phyloP scores from a whole-genome alignment of 768 basidiomycete species.

The Termitomyces eurrhizus region DNA sequence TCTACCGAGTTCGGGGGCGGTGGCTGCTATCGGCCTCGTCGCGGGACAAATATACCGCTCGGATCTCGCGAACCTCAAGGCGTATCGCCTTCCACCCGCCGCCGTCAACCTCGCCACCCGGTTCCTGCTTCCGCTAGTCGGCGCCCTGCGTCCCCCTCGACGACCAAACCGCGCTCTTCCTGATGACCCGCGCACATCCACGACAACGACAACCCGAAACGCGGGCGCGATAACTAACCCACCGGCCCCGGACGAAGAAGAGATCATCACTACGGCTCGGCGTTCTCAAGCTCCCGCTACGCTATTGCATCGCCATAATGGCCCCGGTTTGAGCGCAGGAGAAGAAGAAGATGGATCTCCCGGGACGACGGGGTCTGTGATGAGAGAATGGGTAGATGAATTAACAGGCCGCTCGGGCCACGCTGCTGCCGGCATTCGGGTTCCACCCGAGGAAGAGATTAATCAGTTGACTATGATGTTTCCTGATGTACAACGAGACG shows the following conservation, averaged over 20 bases:
- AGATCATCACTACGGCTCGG: constrained; percentile 62
- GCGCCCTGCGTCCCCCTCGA: constrained; percentile 56
- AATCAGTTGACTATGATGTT: constrained; percentile 76
- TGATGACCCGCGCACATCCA: constrained; percentile 34
- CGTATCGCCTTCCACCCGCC: constrained; percentile 68
- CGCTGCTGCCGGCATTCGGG: constrained; percentile 54
- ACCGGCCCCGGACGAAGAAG: constrained; percentile 39
- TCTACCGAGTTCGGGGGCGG: constrained; percentile 60
- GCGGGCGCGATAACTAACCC: not conserved
- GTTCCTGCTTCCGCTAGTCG: constrained; percentile 65
- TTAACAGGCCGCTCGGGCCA: constrained; percentile 63
- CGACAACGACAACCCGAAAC: constrained; percentile 11
- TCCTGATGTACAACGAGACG: constrained; percentile 70
- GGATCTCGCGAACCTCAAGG: constrained; percentile 73
- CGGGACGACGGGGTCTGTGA: constrained; percentile 43
- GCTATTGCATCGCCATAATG: constrained; percentile 18
- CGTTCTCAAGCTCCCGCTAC: constrained; percentile 17
- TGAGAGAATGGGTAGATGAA: constrained; percentile 79
- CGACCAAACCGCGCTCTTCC: constrained; percentile 75
- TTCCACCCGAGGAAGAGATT: constrained; percentile 76
- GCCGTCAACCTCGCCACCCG: constrained; percentile 52
- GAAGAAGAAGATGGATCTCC: constrained; percentile 15
- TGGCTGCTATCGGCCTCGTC: constrained; percentile 61
- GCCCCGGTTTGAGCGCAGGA: constrained; percentile 16
- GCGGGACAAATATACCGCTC: constrained; percentile 81